These are phyloP conservation scores for Trichopus zeylanicus DNA, from an alignment of 116 monocot genomes.

Conservation along the genomic window DNA sequence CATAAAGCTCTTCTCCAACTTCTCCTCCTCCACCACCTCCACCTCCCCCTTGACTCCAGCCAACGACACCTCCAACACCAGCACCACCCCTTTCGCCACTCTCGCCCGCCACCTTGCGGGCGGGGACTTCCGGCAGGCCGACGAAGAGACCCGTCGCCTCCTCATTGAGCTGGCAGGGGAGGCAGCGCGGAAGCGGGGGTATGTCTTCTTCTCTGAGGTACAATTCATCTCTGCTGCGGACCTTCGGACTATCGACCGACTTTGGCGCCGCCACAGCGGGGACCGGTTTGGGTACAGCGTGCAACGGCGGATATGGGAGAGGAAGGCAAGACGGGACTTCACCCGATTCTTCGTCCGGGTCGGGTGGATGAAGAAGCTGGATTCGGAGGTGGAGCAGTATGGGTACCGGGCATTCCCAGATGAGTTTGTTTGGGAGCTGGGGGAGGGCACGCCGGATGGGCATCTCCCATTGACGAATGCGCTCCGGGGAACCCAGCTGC, in stretches of 20 bases:
- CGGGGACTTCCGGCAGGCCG: conserved; percentile 62
- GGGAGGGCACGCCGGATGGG: conserved; percentile 60
- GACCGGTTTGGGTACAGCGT: conserved; percentile 80
- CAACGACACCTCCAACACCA: conserved; percentile 16
- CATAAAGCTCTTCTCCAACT: conserved; percentile 4
- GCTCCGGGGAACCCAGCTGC: conserved; percentile 80
- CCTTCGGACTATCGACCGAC: conserved; percentile 62
- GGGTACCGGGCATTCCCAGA: conserved; percentile 67
- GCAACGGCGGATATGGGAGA: conserved; percentile 74
- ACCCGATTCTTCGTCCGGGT: conserved; percentile 73
- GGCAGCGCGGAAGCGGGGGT: conserved; percentile 65
- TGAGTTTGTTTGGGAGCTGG: conserved; percentile 84
- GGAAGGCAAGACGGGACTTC: conserved; percentile 63
- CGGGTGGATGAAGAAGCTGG: conserved; percentile 92
- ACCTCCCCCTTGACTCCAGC: conserved; percentile 8
- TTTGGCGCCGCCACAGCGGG: conserved; percentile 64
- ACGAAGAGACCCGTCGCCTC: conserved; percentile 87
- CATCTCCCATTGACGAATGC: conserved; percentile 94
- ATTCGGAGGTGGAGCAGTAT: conserved; percentile 70
- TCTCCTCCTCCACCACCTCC: conserved; percentile 11
- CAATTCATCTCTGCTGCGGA: conserved; percentile 62
- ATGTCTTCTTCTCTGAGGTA: conserved; percentile 97
- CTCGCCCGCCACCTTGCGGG: conserved; percentile 52
- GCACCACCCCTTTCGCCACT: conserved; percentile 46
- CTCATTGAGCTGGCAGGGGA: conserved; percentile 85